Evolutionary conservation across 1,284 basidiomycete species (phyloP), one percentile per base, ranked within the genome.

Genomic region (Fomes fomentarius): DNA sequence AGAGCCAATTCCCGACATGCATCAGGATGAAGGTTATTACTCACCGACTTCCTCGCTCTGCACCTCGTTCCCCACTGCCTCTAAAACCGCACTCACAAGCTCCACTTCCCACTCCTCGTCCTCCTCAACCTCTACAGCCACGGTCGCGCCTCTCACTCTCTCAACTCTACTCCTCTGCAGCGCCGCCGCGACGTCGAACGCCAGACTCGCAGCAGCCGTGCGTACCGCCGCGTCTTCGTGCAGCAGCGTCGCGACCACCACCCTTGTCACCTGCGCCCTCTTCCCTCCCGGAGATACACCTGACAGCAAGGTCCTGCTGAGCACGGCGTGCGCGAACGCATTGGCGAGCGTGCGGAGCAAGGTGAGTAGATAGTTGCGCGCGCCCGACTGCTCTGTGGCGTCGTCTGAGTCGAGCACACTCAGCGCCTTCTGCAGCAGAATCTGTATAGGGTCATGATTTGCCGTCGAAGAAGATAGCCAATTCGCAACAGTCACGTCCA

Each of bases 31-130:
- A n/a, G n/a, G n/a, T n/a, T n/a, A n/a, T n/a, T n/a, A 84, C 91
- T 73, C 57, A 90, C 91, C 85, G 59, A 90, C 84, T 66, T 94
- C 93, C 69, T 93, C 91, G 61, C 75, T 88, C 58, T 79, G 77
- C 48, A 72, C 77, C 72, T 95, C 93, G 61, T 79, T 79, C 45
- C 78, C 77, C 34, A 95, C 70, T 8, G 87, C 89, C 69, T 93
- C 90, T 0, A 94, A 69, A 14, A 96, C 67, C 0, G 90, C 94
- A 63, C 86, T 91, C 3, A 88, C 74, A 17, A 95, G 72, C 72
- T 96, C 94, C 0, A 90, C 75, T 65, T 93, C 86, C 92, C 92
- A 95, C 48, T 94, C 92, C 28, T 80, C 87, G 57, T 87, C 76
- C 54, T 80, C 80, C 39, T 79, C 80, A 8, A 64, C 67, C 24